A percentile compares a stretch with the other conserved stretches of the same genome.
phyloP scores from a whole-genome alignment of 345 rosid genomes.

The Acer campestre region DNA sequence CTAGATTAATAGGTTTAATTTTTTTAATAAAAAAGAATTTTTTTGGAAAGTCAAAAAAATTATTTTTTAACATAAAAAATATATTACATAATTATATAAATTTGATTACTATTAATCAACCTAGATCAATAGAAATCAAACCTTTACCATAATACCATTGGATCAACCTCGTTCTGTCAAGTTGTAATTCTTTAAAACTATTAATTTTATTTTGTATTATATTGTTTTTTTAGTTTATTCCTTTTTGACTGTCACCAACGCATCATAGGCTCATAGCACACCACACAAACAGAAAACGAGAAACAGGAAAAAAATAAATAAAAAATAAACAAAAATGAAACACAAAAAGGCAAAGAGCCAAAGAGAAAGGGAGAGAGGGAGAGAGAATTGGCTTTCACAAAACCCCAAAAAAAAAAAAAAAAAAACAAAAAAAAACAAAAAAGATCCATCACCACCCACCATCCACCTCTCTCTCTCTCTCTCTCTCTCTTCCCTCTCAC shows the following conservation, averaged over 20 bases:
- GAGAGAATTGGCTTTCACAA: conserved; percentile 4
- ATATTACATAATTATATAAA: too few relatives aligned
- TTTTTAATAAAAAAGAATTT: too few relatives aligned
- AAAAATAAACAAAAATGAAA: neutral
- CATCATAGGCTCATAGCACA: conserved; percentile 15
- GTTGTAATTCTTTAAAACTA: too few relatives aligned
- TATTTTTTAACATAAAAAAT: too few relatives aligned
- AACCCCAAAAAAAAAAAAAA: neutral
- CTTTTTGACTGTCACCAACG: conserved; percentile 29
- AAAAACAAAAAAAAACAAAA: neutral
- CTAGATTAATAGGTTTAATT: too few relatives aligned
- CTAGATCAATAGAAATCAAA: too few relatives aligned
- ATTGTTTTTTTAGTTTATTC: neutral
- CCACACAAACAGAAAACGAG: neutral
- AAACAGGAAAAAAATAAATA: neutral
- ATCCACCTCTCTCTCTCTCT: conserved; percentile 12
- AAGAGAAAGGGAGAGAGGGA: neutral
- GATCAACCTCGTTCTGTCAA: too few relatives aligned
- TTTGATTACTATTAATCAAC: too few relatives aligned
- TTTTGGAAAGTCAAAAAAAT: too few relatives aligned
- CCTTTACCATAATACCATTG: too few relatives aligned
- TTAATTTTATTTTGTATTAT: too few relatives aligned
- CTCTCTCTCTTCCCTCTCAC: conserved; percentile 7
- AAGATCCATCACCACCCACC: neutral
- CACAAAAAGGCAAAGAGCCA: neutral